phyloP scores from a whole-genome alignment of 805 yeast species.

The Wickerhamiella shivajii region DNA sequence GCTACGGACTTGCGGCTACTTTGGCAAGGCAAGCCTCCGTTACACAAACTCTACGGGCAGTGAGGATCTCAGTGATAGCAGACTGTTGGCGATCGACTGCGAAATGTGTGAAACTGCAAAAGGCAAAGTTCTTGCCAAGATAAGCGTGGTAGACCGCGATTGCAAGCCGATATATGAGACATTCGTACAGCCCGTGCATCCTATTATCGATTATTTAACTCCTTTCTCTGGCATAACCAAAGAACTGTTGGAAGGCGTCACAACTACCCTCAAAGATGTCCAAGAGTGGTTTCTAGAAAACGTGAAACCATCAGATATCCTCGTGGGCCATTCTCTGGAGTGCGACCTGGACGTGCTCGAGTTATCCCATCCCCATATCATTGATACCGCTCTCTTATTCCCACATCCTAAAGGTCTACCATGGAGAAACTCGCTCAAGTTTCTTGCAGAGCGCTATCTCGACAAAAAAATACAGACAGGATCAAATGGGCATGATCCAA shows the following conservation, averaged over 20 bases:
- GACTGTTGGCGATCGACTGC: slow-evolving; percentile 75
- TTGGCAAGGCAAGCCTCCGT: too few relatives aligned
- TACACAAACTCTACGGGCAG: too few relatives aligned
- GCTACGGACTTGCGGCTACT: too few relatives aligned
- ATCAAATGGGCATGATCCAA: slow-evolving; percentile 66
- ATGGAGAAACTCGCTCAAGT: slow-evolving; percentile 58
- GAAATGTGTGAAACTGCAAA: slow-evolving; percentile 66
- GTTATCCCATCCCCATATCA: slow-evolving; percentile 54
- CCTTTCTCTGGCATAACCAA: slow-evolving; percentile 76
- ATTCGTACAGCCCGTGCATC: slow-evolving; percentile 61
- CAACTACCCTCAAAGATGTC: slow-evolving; percentile 50
- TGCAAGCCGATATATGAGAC: slow-evolving; percentile 47
- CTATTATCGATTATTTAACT: slow-evolving; percentile 69
- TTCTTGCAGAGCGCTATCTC: slow-evolving; percentile 46
- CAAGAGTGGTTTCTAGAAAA: slow-evolving; percentile 39
- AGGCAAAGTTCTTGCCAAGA: slow-evolving; percentile 57
- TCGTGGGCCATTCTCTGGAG: slow-evolving; percentile 85
- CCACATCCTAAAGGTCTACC: slow-evolving; percentile 59
- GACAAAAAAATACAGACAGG: slow-evolving; percentile 48
- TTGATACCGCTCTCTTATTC: slow-evolving; percentile 62
- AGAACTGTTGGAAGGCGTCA: slow-evolving; percentile 45
- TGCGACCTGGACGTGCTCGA: slow-evolving; percentile 62
- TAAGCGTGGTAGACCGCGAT: slow-evolving; percentile 55
- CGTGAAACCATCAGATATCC: slow-evolving; percentile 42
- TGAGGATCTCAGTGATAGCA: too few relatives aligned